Evolutionary conservation across 225 moss, liverwort and hornwort genomes (phyloP), one percentile per base, ranked within the genome.

Genomic region (Straminergon stramineum): DNA sequence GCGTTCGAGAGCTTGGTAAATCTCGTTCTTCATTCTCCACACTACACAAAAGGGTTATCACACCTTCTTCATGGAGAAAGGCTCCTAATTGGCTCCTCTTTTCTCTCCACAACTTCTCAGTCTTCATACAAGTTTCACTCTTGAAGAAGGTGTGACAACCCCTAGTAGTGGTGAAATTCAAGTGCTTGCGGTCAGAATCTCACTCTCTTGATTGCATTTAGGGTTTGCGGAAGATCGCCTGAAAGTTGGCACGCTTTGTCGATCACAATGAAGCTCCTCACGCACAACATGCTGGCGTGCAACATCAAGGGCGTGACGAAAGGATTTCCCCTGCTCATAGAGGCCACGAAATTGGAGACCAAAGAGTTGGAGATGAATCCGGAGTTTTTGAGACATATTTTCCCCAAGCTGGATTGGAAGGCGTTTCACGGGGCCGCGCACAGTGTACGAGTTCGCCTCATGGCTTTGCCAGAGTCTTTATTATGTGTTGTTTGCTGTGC

Each of bases 281-380:
- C 96, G 81, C 98, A 99, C 90, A 99, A 99, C 86, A 96, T 97
- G 97, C 91, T 97, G 31, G 94, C 97, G n/a, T 98, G 97, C 93
- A 98, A 97, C 94, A 96, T 97, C 81, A 99, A 96, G 94, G 98
- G 97, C 74, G 97, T 97, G 63, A 95, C 92, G 52, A 99, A 96
- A 81, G 98, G 98, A 18, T 99, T 93, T 90, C 97, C 98, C 31
- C 86, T 99, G 79, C 93, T 89, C 20, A 94, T 99, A 17, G 98
- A 97, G 91, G 96, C 90, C 75, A 92, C 91, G 39, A 92, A 91
- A 51, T 75, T 96, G 65, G 96, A 95, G 69, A 96, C 95, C 34
- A 97, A 96, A 86, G 97, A 94, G 82, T 91, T 96, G 35, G 97
- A 95, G 79, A 90, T 99, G 85, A 99, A 99, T 73, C 92, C 95